A percentile compares a stretch with the other conserved stretches of the same genome.
These are phyloP conservation scores for Lotmaria passim DNA, from an alignment of 208 protist species.

Conservation along the genomic window DNA sequence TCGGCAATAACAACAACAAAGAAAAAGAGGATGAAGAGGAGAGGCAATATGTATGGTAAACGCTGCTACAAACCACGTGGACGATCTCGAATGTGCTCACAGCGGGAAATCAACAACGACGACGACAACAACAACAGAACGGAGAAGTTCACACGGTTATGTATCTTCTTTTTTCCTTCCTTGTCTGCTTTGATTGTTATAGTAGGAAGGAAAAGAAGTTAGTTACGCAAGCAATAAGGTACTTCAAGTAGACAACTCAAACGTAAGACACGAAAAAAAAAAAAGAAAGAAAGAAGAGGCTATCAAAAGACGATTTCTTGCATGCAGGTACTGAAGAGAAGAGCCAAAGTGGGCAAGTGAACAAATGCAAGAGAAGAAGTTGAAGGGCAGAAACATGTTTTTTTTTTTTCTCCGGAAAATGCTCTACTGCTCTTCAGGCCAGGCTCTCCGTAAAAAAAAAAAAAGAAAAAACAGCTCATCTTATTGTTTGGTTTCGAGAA, in stretches of 20 bases:
- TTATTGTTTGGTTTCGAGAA: too few species aligned
- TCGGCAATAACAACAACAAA: not conserved
- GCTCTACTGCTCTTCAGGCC: too few species aligned
- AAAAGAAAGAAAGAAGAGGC: constrained; percentile 1
- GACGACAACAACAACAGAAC: not conserved
- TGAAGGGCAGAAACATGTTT: too few species aligned
- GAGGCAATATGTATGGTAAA: not conserved
- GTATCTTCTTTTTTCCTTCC: not conserved
- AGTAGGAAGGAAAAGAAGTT: not conserved
- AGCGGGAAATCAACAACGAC: too few species aligned
- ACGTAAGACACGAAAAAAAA: constrained; percentile 2
- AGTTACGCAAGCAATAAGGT: constrained; percentile 2
- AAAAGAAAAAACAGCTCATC: too few species aligned
- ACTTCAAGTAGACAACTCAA: not conserved
- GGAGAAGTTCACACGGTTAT: not conserved
- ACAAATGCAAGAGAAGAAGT: too few species aligned
- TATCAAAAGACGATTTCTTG: not conserved
- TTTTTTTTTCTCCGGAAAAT: too few species aligned
- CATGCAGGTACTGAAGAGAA: not conserved
- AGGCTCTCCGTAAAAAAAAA: too few species aligned
- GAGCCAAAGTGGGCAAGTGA: not conserved
- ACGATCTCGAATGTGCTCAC: not conserved
- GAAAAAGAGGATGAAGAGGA: not conserved
- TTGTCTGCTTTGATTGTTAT: too few species aligned
- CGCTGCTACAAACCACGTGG: constrained; percentile 3